Conservation (phyloP, 78 protist species). For the Isochrysis galbana region DNA sequence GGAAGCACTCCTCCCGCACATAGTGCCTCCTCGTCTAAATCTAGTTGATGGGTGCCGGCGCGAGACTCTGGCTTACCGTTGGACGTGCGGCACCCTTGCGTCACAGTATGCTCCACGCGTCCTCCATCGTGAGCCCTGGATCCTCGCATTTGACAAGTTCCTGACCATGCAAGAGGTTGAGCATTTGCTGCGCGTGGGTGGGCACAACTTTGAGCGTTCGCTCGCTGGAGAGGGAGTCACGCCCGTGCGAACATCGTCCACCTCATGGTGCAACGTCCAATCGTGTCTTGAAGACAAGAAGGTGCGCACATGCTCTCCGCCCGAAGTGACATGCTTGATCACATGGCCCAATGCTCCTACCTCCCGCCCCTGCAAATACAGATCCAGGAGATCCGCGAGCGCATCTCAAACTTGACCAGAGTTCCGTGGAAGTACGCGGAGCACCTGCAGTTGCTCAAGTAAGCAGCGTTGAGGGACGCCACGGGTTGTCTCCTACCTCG, state of each 20-base stretch:
- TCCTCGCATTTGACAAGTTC: neutral
- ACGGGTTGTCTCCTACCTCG: no score
- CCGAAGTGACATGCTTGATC: no score
- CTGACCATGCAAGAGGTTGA: neutral
- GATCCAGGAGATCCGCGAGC: neutral
- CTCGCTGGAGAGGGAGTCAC: conserved; percentile 25
- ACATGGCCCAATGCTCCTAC: no score
- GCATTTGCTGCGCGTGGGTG: neutral
- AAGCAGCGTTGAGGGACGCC: no score
- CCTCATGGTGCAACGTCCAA: conserved; percentile 6
- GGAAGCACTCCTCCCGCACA: no score
- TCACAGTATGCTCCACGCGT: no score
- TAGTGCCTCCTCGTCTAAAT: no score
- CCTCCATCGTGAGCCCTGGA: neutral
- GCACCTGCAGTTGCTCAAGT: conserved; percentile 6
- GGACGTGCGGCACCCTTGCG: no score
- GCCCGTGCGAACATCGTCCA: neutral
- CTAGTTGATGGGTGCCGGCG: no score
- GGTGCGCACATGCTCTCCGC: no score
- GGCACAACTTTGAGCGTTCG: conserved; percentile 15
- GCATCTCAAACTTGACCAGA: neutral
- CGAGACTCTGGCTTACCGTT: no score
- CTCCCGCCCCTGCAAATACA: no score
- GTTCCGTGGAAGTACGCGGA: conserved; percentile 29
- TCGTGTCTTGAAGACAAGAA: neutral